phyloP scores from a whole-genome alignment of 2,329 filamentous ascomycete genomes.

The Mycosphaerella sp. region DNA sequence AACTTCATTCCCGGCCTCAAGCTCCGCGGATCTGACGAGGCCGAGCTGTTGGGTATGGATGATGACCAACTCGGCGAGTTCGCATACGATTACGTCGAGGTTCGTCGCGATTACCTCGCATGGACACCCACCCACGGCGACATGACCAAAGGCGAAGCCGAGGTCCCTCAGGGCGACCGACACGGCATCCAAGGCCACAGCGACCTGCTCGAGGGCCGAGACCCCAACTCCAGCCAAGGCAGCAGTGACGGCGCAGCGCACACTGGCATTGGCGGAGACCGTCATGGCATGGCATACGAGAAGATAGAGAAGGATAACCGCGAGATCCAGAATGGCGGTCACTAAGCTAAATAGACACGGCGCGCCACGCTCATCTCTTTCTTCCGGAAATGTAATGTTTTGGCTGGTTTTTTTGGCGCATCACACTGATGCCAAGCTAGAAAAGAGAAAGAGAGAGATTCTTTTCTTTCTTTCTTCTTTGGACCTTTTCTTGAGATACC shows the following conservation, averaged over 20 bases:
- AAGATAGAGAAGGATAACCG: constrained; percentile 33
- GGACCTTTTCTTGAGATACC: too few relatives aligned
- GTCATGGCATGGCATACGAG: constrained; percentile 48
- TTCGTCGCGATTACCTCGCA: constrained; percentile 78
- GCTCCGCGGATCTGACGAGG: constrained; percentile 73
- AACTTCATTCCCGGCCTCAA: constrained; percentile 71
- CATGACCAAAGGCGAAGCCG: constrained; percentile 53
- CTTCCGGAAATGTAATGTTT: too few relatives aligned
- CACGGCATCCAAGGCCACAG: constrained; percentile 59
- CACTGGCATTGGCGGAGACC: constrained; percentile 47
- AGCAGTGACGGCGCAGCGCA: constrained; percentile 39
- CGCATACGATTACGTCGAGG: constrained; percentile 85
- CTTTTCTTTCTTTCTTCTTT: too few relatives aligned
- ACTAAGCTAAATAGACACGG: too few relatives aligned
- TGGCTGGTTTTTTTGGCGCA: too few relatives aligned
- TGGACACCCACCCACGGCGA: constrained; percentile 73
- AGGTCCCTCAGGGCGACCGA: constrained; percentile 57
- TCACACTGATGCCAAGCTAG: too few relatives aligned
- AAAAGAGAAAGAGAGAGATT: too few relatives aligned
- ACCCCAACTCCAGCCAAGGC: constrained; percentile 40
- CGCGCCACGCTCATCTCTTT: too few relatives aligned
- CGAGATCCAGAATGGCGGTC: constrained; percentile 16
- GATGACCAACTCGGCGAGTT: constrained; percentile 88
- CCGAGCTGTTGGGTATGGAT: constrained; percentile 81
- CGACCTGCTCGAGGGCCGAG: constrained; percentile 56